Conservation (phyloP, 768 basidiomycete species). For the Trametes cingulata region DNA sequence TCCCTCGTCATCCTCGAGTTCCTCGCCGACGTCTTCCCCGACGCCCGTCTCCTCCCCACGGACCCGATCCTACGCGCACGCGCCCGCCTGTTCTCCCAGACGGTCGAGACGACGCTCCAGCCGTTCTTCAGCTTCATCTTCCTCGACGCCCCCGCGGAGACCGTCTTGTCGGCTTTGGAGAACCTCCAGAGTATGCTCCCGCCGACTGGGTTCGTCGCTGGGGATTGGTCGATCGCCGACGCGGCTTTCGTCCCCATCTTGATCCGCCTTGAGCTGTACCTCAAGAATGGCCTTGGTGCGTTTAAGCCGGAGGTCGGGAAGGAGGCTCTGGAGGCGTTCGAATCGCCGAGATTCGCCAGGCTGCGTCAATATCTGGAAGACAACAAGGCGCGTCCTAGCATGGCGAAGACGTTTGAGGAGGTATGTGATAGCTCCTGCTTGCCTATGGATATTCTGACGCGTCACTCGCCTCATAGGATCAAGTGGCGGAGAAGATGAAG, state of each 20-base stretch:
- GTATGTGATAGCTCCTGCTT: neutral
- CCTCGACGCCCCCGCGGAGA: conserved; percentile 40
- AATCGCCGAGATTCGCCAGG: neutral
- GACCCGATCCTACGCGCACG: conserved; percentile 57
- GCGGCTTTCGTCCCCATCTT: conserved; percentile 60
- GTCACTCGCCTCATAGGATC: neutral
- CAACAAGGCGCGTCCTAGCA: neutral
- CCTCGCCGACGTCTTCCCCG: conserved; percentile 57
- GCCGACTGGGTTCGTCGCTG: conserved; percentile 38
- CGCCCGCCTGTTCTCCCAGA: conserved; percentile 58
- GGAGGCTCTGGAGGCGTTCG: neutral
- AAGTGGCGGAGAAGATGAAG: neutral
- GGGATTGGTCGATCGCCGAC: conserved; percentile 59
- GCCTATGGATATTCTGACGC: neutral
- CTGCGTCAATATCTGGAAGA: neutral
- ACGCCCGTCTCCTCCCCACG: conserved; percentile 48
- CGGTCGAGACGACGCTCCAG: conserved; percentile 47
- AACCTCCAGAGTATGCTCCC: conserved; percentile 53
- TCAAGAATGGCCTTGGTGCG: neutral
- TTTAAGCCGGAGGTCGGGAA: neutral
- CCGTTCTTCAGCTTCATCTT: conserved; percentile 39
- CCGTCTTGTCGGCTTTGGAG: conserved; percentile 45
- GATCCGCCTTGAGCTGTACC: conserved; percentile 44
- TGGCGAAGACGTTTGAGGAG: conserved; percentile 6
- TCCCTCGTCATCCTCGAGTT: conserved; percentile 67